Conservation (phyloP, 176 grass and related monocot species). For the Ensete glaucum region DNA sequence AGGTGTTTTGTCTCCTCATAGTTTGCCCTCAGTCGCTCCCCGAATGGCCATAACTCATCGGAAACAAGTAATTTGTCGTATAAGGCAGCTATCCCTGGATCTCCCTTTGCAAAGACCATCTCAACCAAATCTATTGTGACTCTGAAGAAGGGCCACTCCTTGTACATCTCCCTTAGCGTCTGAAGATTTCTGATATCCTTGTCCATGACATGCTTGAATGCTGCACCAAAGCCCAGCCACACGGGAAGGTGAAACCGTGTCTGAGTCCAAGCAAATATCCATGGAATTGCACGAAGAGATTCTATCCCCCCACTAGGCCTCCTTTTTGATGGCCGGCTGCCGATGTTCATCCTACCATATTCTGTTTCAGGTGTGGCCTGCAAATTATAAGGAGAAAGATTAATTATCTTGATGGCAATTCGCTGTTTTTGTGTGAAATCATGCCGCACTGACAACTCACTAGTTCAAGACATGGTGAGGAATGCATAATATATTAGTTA, state of each 20-base stretch:
- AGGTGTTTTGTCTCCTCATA: conserved; percentile 83
- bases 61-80: conserved; percentile 90
- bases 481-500: too few species aligned
- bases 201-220: conserved; percentile 67
- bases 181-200: conserved; percentile 77
- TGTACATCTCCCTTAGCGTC: conserved; percentile 86
- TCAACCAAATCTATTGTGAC: conserved; percentile 96
- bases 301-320: conserved; percentile 94
- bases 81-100: conserved; percentile 82
- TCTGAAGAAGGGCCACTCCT: conserved; percentile 99
- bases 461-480: too few species aligned
- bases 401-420: background rate
- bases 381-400: conserved; percentile 18
- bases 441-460: too few species aligned
- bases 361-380: conserved; percentile 93
- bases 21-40: conserved; percentile 64
- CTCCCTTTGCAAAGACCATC: conserved; percentile 99
- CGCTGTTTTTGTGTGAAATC: too few species aligned
- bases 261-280: conserved; percentile 99
- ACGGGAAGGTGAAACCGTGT: conserved; percentile 98
- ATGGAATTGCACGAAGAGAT: conserved; percentile 90
- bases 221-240: conserved; percentile 92
- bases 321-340: conserved; percentile 90
- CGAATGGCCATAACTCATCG: conserved; percentile 61
- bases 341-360: conserved; percentile 99